These are phyloP conservation scores for Nicotiana undulata DNA, from an alignment of 257 asterid genomes.

Conservation along the genomic window DNA sequence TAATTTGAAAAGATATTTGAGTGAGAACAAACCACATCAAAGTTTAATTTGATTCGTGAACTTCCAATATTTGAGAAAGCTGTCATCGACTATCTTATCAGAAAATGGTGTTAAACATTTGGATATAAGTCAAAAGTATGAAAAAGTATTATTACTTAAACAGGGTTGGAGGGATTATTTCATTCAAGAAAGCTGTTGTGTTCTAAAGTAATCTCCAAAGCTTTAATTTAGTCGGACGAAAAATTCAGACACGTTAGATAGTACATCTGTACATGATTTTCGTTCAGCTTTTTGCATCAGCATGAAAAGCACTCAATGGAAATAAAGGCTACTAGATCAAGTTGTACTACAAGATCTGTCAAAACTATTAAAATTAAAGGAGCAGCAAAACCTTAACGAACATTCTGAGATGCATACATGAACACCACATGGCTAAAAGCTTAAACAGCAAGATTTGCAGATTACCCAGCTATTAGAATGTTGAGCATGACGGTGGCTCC, in stretches of 20 bases:
- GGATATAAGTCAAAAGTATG: neutral
- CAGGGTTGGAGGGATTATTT: neutral
- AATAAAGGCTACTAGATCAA: neutral
- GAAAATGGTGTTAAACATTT: neutral
- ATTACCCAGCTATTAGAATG: slow-evolving; percentile 76
- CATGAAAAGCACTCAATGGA: neutral
- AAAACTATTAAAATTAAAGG: neutral
- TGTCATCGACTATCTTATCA: neutral
- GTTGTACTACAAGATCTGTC: neutral
- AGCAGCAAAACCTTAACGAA: neutral
- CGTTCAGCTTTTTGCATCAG: neutral
- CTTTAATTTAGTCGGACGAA: neutral
- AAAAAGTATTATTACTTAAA: neutral
- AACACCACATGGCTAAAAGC: neutral
- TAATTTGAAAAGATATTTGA: neutral
- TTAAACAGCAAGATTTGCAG: neutral
- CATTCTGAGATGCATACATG: neutral
- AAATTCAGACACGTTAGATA: neutral
- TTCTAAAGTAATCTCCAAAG: neutral
- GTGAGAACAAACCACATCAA: neutral
- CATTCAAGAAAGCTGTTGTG: neutral
- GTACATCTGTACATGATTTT: neutral
- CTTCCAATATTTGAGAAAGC: neutral
- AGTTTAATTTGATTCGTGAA: no score
- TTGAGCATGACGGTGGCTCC: slow-evolving; percentile 95